Evolutionary conservation across 2,329 filamentous ascomycete genomes (phyloP), one percentile per base, ranked within the genome.

Genomic region (Talaromyces rugulosus): DNA sequence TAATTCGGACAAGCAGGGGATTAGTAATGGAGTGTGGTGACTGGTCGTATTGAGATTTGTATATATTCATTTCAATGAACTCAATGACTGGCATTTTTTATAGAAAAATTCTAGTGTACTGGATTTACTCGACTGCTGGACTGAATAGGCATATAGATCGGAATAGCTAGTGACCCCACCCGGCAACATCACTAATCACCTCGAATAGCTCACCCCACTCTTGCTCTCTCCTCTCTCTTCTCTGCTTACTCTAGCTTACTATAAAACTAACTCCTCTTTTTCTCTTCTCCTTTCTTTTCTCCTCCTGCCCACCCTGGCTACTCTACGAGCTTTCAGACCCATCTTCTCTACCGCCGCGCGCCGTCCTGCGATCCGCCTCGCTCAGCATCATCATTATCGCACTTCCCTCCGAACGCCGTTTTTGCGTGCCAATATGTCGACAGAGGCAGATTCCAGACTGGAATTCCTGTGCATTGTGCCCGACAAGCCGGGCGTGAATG

Each of bases 391-490:
- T 42, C 14, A 34, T 33, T 27, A 6, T 58, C 30, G 18, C 54
- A 40, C 34, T 47, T 47, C 34, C 3, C 40, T 36, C 40, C 31
- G 33, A 27, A 27, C 55, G 23, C 40, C 40, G 28, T 16, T 11
- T 52, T 60, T 16, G 56, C 31, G 33, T 47, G 18, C n/a, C 18
- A 56, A n/a, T 18, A 58, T 63, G 62, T 36, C 42, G 18, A 47
- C 44, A 28, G 50, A 56, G 62, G 50, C 63, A 54, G 68, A 72
- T 55, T 12, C 27, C 6, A 83, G 82, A 71, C 82, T 78, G 64
- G 87, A 90, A 74, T 92, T 87, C 80, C 82, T 92, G 42, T 87
- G 88, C 68, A 80, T 91, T 62, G 71, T 90, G 42, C 89, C 87
- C 12, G 89, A 91, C 74, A 84, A 86, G 73, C 82, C 86, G 1